Conservation (phyloP, 1,139 yeast species). For the Cylindricascospora bacillispora region DNA sequence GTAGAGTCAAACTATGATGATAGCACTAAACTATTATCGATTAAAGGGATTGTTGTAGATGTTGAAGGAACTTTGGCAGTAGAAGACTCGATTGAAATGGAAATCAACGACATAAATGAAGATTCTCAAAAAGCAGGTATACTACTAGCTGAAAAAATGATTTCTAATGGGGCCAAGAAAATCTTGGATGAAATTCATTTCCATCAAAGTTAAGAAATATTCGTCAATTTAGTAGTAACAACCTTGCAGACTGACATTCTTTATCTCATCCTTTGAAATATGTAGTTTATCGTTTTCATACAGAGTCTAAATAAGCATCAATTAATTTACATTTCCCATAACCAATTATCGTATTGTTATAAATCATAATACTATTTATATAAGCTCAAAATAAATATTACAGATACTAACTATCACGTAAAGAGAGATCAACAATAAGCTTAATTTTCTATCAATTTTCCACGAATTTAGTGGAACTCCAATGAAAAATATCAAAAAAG, state of each 20-base stretch:
- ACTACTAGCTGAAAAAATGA: constrained; percentile 53
- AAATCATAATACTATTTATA: too few relatives aligned
- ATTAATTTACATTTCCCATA: too few relatives aligned
- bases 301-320: too few relatives aligned
- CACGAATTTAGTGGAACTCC: constrained; percentile 53
- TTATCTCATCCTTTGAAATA: too few relatives aligned
- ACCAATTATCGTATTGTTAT: too few relatives aligned
- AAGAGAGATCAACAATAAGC: constrained; percentile 23
- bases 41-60: constrained; percentile 69
- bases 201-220: constrained; percentile 34
- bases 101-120: constrained; percentile 26
- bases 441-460: constrained; percentile 49
- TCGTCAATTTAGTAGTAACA: too few relatives aligned
- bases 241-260: too few relatives aligned
- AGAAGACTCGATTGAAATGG: constrained; percentile 29
- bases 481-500: constrained; percentile 39
- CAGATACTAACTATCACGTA: constrained; percentile 10
- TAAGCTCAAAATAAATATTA: constrained; percentile 8
- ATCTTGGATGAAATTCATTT: constrained; percentile 75
- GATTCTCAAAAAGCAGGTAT: constrained; percentile 69
- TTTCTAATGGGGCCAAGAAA: constrained; percentile 65
- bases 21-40: constrained; percentile 30
- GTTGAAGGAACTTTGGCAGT: constrained; percentile 70
- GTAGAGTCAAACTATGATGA: constrained; percentile 51
- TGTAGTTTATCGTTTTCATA: too few relatives aligned